phyloP scores from a whole-genome alignment of 139 green algal genomes.

The Chara braunii region DNA sequence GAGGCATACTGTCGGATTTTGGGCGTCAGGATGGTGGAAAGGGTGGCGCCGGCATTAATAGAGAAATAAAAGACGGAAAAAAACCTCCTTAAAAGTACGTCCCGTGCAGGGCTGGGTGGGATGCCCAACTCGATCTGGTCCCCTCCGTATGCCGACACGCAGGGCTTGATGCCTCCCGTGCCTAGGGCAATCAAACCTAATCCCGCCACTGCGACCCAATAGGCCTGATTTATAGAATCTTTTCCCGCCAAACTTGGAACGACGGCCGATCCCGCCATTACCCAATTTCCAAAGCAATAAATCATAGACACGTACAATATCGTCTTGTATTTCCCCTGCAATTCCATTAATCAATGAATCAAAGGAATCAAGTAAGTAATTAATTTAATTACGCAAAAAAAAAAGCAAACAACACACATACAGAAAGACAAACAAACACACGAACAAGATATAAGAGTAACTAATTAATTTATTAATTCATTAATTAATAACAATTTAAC shows the following conservation, averaged over 20 bases:
- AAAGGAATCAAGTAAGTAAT: background rate
- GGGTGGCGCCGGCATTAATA: constrained; percentile 84
- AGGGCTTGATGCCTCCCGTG: constrained; percentile 96
- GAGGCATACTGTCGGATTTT: constrained; percentile 34
- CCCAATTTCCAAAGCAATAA: constrained; percentile 69
- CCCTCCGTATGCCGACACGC: constrained; percentile 90
- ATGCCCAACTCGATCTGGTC: constrained; percentile 74
- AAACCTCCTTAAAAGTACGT: constrained; percentile 65
- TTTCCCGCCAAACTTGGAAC: too few species aligned
- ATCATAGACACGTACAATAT: constrained; percentile 88
- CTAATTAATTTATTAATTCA: too few species aligned
- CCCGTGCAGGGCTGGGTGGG: constrained; percentile 21
- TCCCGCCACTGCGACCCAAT: constrained; percentile 30
- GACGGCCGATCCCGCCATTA: constrained; percentile 31
- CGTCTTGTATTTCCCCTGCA: constrained; percentile 84
- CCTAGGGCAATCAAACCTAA: constrained; percentile 82
- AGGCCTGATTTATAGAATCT: too few species aligned
- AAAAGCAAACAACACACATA: background rate
- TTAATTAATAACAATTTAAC: too few species aligned
- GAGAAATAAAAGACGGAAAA: constrained; percentile 98
- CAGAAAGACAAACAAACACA: constrained; percentile 1
- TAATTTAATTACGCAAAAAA: constrained; percentile 17
- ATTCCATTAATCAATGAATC: too few species aligned
- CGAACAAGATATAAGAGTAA: background rate
- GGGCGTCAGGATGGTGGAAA: constrained; percentile 37